Base-by-base conservation (phyloP, 179 eudicot genomes). In the Dionaea muscipula region DNA sequence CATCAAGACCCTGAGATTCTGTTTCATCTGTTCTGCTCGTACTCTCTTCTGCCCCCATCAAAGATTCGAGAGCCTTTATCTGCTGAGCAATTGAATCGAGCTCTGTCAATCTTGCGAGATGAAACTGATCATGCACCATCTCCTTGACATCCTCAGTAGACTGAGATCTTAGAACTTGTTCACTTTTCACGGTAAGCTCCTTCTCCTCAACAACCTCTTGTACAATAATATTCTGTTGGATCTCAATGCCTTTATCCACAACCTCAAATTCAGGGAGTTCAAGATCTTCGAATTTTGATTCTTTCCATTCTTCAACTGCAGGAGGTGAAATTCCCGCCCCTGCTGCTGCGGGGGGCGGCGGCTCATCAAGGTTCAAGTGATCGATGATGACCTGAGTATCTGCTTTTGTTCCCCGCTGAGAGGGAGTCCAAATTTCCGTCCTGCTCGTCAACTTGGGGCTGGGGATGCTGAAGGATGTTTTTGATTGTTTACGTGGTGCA, bases 111-210 rank as follows among this genome's bases (percentile, higher is more conserved):
- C 89, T 74, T 7, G 59, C 69, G 15, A 78, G 67, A 53, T 80
- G 81, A 12, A 68, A 47, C 17, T 76, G 84, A 64, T 87, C 87
- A 41, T 84, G 84, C 57, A 91, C 94, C 52, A 84, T 68, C 61
- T 87, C 95, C 74, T 91, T 91, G 0, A 87, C 95, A 52, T 87
- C 91, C 83, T 87, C 95, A 51, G 81, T 75, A 14, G 95, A 78
- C 24, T 63, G 78, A 0, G 94, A 82, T 38, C 65, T 78, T 22
- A 63, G n/a, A n/a, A n/a, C n/a, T n/a, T n/a, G 65, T 24, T 86
- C 86, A 7, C 83, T 69, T 48, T 65, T 71, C 21, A 69, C 83
- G 56, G 76, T 76, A 7, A 66, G 64, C 21, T 69, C 72, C 36
- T 61, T 79, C 54, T 73, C 83, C 8, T 68, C 73, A 6, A 67